Base-by-base conservation (phyloP, 2,329 filamentous ascomycete species). In the Fusarium lateritium region DNA sequence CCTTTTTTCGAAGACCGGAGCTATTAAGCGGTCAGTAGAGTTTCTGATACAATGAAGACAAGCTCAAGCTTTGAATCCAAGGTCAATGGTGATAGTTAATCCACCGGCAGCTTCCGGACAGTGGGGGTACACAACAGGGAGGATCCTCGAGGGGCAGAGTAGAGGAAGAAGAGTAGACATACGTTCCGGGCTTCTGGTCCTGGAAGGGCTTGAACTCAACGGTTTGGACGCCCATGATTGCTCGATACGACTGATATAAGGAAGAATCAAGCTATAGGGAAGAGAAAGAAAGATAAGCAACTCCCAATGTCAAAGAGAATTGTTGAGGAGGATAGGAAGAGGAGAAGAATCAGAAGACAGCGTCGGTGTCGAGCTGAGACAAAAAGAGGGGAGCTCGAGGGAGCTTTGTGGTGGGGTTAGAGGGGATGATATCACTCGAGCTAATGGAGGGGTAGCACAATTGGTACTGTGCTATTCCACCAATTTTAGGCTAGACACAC, bases 161-260 rank as follows among this genome's bases (percentile, higher is more conserved):
- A 36, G 52, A 45, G 44, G 66, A 65, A 69, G 57, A 38, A 40
- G 57, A 49, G 39, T 66, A 67, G 70, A 94, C 95, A 83, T 90
- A 98, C 95, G 95, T 98, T 88, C 95, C 95, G 71, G 95, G 94
- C 88, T 99, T 99, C 88, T 99, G 96, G 88, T 98, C 96, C 70
- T 91, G 87, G 83, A 96, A 98, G 64, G 94, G 89, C 81, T 89
- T 90, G 81, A 97, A 89, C 74, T 92, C 88, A 77, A 98, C 92
- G 56, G 91, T 93, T 82, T 93, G 88, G 82, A 86, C 79, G 72
- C 83, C 83, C 94, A 97, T 96, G 77, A 70, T 86, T 60, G 60
- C 14, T 38, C 22, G 36, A 54, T 63, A 49, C 52, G 47, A 56
- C 31, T 39, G 38, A 31, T 36, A 46, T 62, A 45, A 33, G 39